Percentiles rank a stretch among this genome's conserved stretches.
Conservation (phyloP, 768 basidiomycete genomes). For the Plicaturopsis crispa region DNA sequence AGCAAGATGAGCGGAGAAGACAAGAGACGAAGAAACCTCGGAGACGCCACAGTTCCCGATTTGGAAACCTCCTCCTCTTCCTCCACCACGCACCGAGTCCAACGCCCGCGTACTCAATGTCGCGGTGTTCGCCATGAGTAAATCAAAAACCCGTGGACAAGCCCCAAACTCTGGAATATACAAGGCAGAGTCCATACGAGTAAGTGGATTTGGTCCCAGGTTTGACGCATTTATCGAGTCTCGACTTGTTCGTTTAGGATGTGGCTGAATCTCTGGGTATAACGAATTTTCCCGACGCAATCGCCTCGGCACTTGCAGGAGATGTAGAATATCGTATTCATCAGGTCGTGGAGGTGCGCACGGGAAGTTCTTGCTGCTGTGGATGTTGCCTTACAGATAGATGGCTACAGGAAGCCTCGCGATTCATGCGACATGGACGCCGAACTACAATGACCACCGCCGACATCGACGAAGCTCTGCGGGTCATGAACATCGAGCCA, state of each 20-base stretch:
- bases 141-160: constrained; percentile 12
- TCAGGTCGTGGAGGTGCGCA: constrained; percentile 82
- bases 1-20: too few species aligned
- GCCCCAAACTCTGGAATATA: constrained; percentile 17
- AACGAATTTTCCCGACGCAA: constrained; percentile 62
- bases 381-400: constrained; percentile 7
- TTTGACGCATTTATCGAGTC: constrained; percentile 5
- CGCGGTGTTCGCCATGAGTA: constrained; percentile 9
- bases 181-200: constrained; percentile 22
- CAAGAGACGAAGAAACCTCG: too few species aligned
- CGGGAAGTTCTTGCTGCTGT: constrained; percentile 1
- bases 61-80: too few species aligned
- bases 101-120: too few species aligned
- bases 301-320: constrained; percentile 81
- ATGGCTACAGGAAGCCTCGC: constrained; percentile 76
- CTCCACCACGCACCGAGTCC: too few species aligned
- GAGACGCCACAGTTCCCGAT: too few species aligned
- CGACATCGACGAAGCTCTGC: constrained; percentile 91
- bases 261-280: constrained; percentile 85
- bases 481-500: constrained; percentile 88
- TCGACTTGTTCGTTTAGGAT: constrained; percentile 46
- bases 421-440: constrained; percentile 93
- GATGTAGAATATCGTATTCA: constrained; percentile 97
- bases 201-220: too few species aligned
- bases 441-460: constrained; percentile 83